Conservation (phyloP, 73 alveolate genomes). For the Tetrahymena thermophila region DNA sequence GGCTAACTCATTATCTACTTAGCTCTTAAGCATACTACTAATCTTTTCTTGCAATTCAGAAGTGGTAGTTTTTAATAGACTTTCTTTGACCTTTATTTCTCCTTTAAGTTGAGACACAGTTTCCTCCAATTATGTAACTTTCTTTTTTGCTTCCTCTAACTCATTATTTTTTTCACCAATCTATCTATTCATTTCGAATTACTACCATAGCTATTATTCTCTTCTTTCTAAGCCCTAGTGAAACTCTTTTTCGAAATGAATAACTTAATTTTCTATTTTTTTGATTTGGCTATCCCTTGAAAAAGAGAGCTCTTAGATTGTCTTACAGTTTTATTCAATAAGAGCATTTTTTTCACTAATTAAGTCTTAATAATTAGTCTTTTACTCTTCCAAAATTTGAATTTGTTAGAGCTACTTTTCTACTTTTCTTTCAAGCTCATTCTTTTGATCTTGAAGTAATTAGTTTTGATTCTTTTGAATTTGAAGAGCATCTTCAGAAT, state of each 20-base stretch:
- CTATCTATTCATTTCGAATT: neutral
- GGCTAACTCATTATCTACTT: neutral
- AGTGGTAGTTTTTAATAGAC: neutral
- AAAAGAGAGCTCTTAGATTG: neutral
- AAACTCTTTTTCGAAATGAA: neutral
- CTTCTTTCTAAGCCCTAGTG: neutral
- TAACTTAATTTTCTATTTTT: neutral
- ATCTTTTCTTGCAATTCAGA: neutral
- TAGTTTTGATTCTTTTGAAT: neutral
- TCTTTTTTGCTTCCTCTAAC: neutral
- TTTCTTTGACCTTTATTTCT: neutral
- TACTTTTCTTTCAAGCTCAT: neutral
- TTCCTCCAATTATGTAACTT: neutral
- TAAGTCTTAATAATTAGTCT: neutral
- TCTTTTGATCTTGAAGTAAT: neutral
- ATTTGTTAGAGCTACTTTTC: neutral
- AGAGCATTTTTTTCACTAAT: neutral
- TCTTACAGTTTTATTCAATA: neutral
- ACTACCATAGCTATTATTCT: neutral
- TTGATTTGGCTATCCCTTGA: neutral
- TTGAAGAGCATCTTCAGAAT: neutral
- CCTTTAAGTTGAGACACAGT: neutral
- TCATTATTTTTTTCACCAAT: neutral
- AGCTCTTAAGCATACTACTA: neutral
- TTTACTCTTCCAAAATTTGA: neutral